These are phyloP conservation scores for Crithidia expoeki DNA, from an alignment of 208 protist species.

Conservation along the genomic window DNA sequence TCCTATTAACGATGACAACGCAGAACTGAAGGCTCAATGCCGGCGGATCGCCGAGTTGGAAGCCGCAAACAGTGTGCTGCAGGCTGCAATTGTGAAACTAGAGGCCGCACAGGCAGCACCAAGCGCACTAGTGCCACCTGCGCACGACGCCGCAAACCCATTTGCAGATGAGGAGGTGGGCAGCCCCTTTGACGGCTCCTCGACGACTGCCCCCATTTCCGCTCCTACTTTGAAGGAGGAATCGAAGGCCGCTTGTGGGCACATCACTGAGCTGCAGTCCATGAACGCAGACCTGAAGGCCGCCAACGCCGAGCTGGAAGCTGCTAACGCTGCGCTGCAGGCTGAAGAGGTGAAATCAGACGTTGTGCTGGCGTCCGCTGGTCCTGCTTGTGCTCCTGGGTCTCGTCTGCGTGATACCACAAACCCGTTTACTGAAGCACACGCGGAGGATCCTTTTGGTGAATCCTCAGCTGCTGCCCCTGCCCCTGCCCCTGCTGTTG, in stretches of 20 bases:
- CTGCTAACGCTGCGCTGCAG: constrained; percentile 8
- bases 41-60: constrained; percentile 1
- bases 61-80: neutral
- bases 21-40: neutral
- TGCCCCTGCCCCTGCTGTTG: neutral
- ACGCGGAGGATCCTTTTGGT: constrained; percentile 23
- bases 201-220: neutral
- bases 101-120: neutral
- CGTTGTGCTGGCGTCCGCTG: neutral
- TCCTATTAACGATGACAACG: neutral
- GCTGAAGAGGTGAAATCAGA: neutral
- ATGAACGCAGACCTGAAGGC: neutral
- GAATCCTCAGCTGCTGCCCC: neutral
- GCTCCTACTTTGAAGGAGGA: neutral
- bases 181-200: constrained; percentile 5
- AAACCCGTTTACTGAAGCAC: constrained; percentile 26
- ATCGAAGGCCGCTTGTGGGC: constrained; percentile 3
- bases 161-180: constrained; percentile 1
- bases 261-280: neutral
- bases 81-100: neutral
- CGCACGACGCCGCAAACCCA: neutral
- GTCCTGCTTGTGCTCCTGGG: neutral
- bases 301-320: constrained; percentile 1
- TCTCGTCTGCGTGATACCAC: neutral
- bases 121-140: neutral